A percentile compares a stretch with the other conserved stretches of the same genome.
Evolutionary conservation across 2,329 filamentous ascomycete species (phyloP).

Genomic region (Fusarium devonianum): DNA sequence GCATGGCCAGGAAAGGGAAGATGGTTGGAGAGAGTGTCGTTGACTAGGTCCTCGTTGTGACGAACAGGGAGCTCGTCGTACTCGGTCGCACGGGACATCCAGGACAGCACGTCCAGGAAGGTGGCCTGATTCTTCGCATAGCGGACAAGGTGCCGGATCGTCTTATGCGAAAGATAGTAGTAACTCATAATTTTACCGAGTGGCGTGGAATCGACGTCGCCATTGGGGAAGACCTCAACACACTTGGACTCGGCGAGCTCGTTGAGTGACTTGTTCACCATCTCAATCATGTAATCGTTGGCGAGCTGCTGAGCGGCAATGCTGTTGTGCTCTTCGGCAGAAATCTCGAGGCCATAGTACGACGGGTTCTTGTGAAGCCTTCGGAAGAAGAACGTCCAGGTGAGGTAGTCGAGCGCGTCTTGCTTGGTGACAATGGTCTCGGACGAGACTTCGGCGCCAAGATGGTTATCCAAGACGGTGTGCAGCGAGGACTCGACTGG

Average conservation of each 20-base stretch:
- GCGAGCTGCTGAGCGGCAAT: conserved; percentile 84
- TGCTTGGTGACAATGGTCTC: conserved; percentile 94
- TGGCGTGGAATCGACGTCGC: conserved; percentile 87
- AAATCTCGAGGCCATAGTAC: conserved; percentile 95
- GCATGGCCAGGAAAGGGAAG: conserved; percentile 68
- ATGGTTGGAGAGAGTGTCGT: conserved; percentile 84
- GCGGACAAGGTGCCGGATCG: conserved; percentile 82
- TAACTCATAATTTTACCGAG: conserved; percentile 99
- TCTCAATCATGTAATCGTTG: conserved; percentile 92
- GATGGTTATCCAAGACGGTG: conserved; percentile 95
- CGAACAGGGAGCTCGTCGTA: conserved; percentile 98
- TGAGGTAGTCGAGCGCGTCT: conserved; percentile 95
- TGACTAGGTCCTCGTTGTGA: conserved; percentile 98
- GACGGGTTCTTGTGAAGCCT: conserved; percentile 97
- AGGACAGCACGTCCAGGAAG: conserved; percentile 84
- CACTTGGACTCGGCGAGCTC: conserved; percentile 87
- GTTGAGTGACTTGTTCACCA: conserved; percentile 85
- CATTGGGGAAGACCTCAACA: conserved; percentile 82
- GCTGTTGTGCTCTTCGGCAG: conserved; percentile 89
- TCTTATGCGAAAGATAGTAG: conserved; percentile 97
- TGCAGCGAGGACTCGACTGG: conserved; percentile 96
- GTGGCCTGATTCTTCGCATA: conserved; percentile 77
- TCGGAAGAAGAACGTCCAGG: conserved; percentile 99
- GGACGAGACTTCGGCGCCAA: conserved; percentile 92
- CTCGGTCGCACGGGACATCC: conserved; percentile 93